Conservation (phyloP, 768 basidiomycete species). For the Kwoniella heveanensis region DNA sequence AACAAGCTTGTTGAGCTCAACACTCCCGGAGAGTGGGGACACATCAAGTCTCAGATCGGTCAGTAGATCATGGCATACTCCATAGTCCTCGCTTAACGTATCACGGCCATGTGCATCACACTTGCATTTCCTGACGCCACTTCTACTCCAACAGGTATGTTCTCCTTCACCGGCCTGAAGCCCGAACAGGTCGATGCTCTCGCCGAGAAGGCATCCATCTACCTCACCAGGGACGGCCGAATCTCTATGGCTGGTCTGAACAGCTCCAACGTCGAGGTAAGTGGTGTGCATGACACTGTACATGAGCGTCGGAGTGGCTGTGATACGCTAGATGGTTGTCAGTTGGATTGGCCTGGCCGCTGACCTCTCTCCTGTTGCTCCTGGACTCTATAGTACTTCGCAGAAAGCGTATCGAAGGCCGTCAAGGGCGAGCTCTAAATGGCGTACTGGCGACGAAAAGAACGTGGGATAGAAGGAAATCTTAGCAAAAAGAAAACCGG, state of each 20-base stretch:
- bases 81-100: no score
- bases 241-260: constrained; percentile 96
- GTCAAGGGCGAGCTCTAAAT: constrained; percentile 56
- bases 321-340: no score
- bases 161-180: constrained; percentile 47
- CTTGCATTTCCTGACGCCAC: background rate
- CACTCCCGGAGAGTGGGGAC: constrained; percentile 93
- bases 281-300: constrained; percentile 5
- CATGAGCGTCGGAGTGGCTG: no score
- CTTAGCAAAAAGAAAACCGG: no score
- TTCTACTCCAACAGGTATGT: constrained; percentile 26
- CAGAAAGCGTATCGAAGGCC: constrained; percentile 55
- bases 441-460: background rate
- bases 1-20: constrained; percentile 63
- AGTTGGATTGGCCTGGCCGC: no score
- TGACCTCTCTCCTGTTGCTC: no score
- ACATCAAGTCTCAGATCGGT: constrained; percentile 89
- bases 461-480: background rate
- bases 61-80: no score
- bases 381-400: constrained; percentile 56
- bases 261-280: constrained; percentile 65
- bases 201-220: constrained; percentile 55
- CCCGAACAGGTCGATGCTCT: constrained; percentile 53
- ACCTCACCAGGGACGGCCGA: constrained; percentile 60
- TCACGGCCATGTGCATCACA: no score